Percentiles rank a stretch among this genome's conserved stretches.
phyloP scores from a whole-genome alignment of 1,139 yeast genomes.

The Martiniozyma asiatica region DNA sequence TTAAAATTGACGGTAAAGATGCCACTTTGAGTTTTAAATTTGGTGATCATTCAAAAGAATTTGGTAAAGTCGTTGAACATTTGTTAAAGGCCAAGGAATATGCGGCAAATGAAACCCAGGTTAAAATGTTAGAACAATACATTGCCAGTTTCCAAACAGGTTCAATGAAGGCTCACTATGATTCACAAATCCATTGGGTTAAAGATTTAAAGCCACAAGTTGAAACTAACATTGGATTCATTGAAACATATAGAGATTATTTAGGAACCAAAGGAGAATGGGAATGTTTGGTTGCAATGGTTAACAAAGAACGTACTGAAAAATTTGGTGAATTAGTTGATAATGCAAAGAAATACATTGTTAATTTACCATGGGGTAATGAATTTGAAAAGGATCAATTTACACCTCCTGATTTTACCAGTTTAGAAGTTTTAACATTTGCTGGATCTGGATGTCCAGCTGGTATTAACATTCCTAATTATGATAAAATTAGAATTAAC shows the following conservation, averaged over 20 bases:
- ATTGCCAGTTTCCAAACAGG: constrained; percentile 68
- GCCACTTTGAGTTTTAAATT: constrained; percentile 41
- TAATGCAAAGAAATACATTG: constrained; percentile 53
- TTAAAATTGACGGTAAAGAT: constrained; percentile 25
- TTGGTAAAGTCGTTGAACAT: constrained; percentile 43
- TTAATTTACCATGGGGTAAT: constrained; percentile 61
- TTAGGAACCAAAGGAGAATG: constrained; percentile 89
- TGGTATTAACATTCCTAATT: constrained; percentile 86
- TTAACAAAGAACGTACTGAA: constrained; percentile 73
- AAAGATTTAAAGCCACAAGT: constrained; percentile 74
- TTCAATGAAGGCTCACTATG: constrained; percentile 73
- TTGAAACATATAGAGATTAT: constrained; percentile 87
- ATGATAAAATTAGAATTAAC: constrained; percentile 75
- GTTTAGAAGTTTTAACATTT: constrained; percentile 78
- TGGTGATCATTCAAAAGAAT: constrained; percentile 69
- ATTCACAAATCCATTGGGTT: constrained; percentile 80
- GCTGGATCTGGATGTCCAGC: constrained; percentile 89
- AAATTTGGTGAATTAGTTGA: constrained; percentile 62
- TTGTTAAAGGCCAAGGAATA: constrained; percentile 44
- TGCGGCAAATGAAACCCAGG: constrained; percentile 67
- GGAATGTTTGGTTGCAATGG: constrained; percentile 92
- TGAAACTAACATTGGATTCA: constrained; percentile 81
- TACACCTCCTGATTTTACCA: constrained; percentile 85
- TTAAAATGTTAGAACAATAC: constrained; percentile 51
- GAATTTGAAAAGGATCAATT: constrained; percentile 73